These are phyloP conservation scores for Elaeagnus macrophylla DNA, from an alignment of 306 rosid genomes.

Conservation along the genomic window DNA sequence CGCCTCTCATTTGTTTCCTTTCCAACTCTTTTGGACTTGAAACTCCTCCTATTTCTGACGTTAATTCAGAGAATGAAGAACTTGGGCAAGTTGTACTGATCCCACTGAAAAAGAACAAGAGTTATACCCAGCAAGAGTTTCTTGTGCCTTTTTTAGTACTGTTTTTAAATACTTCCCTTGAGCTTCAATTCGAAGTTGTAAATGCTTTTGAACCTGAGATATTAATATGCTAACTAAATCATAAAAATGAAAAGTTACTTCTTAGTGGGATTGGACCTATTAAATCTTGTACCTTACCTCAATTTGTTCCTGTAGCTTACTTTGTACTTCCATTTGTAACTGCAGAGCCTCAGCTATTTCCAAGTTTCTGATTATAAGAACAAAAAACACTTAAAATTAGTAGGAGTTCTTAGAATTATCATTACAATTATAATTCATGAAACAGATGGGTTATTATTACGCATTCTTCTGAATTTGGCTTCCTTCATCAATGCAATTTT, in stretches of 20 bases:
- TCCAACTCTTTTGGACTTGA: slow-evolving; percentile 23
- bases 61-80: slow-evolving; percentile 63
- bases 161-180: slow-evolving; percentile 87
- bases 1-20: slow-evolving; percentile 44
- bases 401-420: slow-evolving; percentile 17
- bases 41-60: slow-evolving; percentile 29
- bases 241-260: neutral
- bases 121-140: slow-evolving; percentile 56
- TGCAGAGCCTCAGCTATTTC: slow-evolving; percentile 71
- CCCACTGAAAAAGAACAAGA: slow-evolving; percentile 44
- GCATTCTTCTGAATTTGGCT: slow-evolving; percentile 36
- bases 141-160: slow-evolving; percentile 70
- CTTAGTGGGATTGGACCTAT: slow-evolving; percentile 10
- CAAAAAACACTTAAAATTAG: slow-evolving; percentile 23
- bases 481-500: slow-evolving; percentile 36
- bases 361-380: slow-evolving; percentile 32
- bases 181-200: slow-evolving; percentile 85
- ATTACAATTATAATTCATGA: slow-evolving; percentile 15
- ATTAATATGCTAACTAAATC: neutral
- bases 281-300: slow-evolving; percentile 28
- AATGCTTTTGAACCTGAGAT: slow-evolving; percentile 76
- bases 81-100: slow-evolving; percentile 42
- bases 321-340: slow-evolving; percentile 28
- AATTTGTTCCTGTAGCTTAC: slow-evolving; percentile 68
- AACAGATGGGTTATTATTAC: slow-evolving; percentile 45